These are phyloP conservation scores for Allium fistulosum DNA, from an alignment of 106 monocot species.

Conservation along the genomic window DNA sequence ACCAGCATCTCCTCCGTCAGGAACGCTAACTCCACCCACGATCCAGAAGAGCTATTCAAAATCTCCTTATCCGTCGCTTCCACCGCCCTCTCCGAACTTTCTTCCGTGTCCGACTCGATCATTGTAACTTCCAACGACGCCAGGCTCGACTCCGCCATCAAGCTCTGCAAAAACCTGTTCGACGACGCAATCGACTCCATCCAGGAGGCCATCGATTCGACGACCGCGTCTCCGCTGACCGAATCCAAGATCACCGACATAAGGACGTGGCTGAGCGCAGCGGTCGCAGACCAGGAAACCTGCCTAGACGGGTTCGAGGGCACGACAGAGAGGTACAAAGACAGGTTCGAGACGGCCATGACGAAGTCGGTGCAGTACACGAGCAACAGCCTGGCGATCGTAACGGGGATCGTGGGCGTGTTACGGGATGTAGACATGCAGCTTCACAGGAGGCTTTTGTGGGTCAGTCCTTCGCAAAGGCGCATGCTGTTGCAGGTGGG, in stretches of 20 bases:
- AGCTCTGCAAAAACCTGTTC: slow-evolving; percentile 40
- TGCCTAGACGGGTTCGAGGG: slow-evolving; percentile 46
- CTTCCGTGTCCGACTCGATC: slow-evolving; percentile 12
- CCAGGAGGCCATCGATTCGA: slow-evolving; percentile 22
- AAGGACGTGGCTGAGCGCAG: slow-evolving; percentile 39
- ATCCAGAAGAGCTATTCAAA: slow-evolving; percentile 52
- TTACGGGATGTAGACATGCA: slow-evolving; percentile 15
- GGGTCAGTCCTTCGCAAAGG: slow-evolving; percentile 4
- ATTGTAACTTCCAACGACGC: slow-evolving; percentile 11
- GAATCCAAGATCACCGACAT: slow-evolving; percentile 27
- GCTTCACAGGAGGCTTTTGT: slow-evolving; percentile 18
- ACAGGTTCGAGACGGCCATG: slow-evolving; percentile 35
- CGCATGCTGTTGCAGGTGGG: slow-evolving; percentile 1
- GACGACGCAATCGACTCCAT: slow-evolving; percentile 30
- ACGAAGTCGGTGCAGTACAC: slow-evolving; percentile 28
- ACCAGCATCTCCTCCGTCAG: slow-evolving; percentile 38
- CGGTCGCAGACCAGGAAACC: slow-evolving; percentile 32
- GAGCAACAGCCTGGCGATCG: slow-evolving; percentile 46
- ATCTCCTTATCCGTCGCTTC: slow-evolving; percentile 42
- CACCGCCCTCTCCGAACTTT: slow-evolving; percentile 15
- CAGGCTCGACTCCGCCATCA: slow-evolving; percentile 26
- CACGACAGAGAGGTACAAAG: slow-evolving; percentile 13
- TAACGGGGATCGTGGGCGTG: slow-evolving; percentile 17
- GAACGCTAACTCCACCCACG: slow-evolving; percentile 19
- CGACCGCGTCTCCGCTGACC: slow-evolving; percentile 11